Conservation (phyloP, 1,284 basidiomycete species). For the Vanrija sp. region DNA sequence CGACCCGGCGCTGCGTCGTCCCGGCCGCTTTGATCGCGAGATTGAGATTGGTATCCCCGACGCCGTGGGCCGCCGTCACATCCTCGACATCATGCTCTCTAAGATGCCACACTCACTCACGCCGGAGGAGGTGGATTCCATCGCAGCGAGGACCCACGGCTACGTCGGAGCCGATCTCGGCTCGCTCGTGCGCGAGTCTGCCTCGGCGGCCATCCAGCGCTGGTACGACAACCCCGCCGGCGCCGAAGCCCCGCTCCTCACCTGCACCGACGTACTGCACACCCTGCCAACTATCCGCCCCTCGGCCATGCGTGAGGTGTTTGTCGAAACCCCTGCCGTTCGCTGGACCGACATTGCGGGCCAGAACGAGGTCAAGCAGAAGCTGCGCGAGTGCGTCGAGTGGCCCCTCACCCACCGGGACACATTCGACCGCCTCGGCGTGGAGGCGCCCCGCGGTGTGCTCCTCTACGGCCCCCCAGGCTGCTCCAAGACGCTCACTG, state of each 20-base stretch:
- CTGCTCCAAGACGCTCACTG: constrained; percentile 93
- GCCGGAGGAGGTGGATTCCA: constrained; percentile 57
- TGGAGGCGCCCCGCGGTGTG: constrained; percentile 82
- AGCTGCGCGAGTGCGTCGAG: constrained; percentile 81
- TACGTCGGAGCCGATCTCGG: constrained; percentile 96
- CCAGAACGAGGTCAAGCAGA: constrained; percentile 71
- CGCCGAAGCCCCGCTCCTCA: constrained; percentile 53
- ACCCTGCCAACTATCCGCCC: constrained; percentile 79
- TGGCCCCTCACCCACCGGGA: constrained; percentile 88
- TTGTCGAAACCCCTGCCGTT: constrained; percentile 78
- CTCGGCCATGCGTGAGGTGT: constrained; percentile 89
- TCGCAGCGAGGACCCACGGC: constrained; percentile 83
- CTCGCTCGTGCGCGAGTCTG: constrained; percentile 88
- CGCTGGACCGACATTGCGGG: constrained; percentile 88
- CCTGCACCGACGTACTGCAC: constrained; percentile 61
- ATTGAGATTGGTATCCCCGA: constrained; percentile 97
- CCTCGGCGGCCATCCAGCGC: constrained; percentile 83
- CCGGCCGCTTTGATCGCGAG: constrained; percentile 93
- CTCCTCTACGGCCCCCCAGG: constrained; percentile 95
- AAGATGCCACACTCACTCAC: constrained; percentile 74
- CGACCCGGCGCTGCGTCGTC: constrained; percentile 88
- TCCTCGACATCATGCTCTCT: constrained; percentile 74
- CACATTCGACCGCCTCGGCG: constrained; percentile 80
- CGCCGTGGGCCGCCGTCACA: constrained; percentile 71
- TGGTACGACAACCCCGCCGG: constrained; percentile 53